phyloP scores from a whole-genome alignment of 1,284 basidiomycete genomes.

The Athelia psychrophila region DNA sequence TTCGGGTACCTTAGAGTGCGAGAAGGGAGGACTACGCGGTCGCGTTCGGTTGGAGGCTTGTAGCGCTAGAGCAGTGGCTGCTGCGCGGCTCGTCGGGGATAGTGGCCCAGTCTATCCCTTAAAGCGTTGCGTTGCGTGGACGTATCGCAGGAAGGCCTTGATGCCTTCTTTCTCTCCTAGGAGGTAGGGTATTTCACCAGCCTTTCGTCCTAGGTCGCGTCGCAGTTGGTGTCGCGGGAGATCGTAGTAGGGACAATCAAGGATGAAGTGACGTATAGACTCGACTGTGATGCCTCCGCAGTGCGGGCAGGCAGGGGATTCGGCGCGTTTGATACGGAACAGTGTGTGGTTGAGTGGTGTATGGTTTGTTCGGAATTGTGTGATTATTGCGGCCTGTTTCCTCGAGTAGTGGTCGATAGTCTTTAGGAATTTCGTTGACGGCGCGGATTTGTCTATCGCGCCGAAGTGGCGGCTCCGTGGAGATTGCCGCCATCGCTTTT shows the following conservation, averaged over 20 bases:
- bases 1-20: no score
- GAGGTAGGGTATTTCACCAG: not conserved
- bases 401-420: conserved; percentile 1
- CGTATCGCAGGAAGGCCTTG: not conserved
- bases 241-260: conserved; percentile 12
- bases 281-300: conserved; percentile 12
- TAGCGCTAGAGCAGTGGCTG: no score
- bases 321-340: conserved; percentile 10
- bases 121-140: conserved; percentile 3
- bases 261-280: conserved; percentile 20
- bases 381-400: conserved; percentile 13
- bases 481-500: not conserved
- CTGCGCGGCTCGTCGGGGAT: no score
- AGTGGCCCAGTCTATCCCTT: not conserved
- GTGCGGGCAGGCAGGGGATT: conserved; percentile 15
- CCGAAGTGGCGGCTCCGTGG: not conserved
- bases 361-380: conserved; percentile 25
- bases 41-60: no score
- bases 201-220: not conserved
- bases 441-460: not conserved
- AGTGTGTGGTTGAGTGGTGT: conserved; percentile 22
- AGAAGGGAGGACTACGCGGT: no score
- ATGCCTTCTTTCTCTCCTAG: not conserved
- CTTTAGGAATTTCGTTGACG: not conserved
- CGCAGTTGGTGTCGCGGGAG: not conserved